Conservation (phyloP, 176 grass and related monocot species). For the Carex littledalei region DNA sequence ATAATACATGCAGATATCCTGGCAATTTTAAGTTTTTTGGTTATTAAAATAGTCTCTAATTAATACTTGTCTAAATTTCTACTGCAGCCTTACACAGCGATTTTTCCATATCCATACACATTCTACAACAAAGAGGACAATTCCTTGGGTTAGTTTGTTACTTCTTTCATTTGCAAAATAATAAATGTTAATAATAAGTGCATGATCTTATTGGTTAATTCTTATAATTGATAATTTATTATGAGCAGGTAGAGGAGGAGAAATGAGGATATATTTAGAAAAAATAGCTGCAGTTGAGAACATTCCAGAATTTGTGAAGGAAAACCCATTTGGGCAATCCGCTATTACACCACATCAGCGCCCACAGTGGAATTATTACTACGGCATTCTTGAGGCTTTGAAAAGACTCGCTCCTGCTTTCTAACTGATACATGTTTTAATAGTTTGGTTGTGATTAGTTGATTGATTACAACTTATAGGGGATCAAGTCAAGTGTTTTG, state of each 20-base stretch:
- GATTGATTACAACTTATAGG: too few relatives aligned
- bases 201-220: background rate
- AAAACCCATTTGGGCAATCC: slow-evolving; percentile 76
- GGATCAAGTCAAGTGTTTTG: too few relatives aligned
- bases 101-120: slow-evolving; percentile 57
- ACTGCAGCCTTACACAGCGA: slow-evolving; percentile 64
- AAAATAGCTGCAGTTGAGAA: slow-evolving; percentile 46
- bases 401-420: background rate
- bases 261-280: slow-evolving; percentile 70
- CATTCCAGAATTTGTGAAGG: slow-evolving; percentile 45
- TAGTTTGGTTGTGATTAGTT: too few relatives aligned
- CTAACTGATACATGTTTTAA: too few relatives aligned
- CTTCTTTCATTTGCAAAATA: background rate
- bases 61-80: background rate
- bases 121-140: slow-evolving; percentile 41
- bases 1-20: background rate
- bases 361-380: slow-evolving; percentile 70
- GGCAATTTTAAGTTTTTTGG: background rate
- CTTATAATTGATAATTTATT: background rate
- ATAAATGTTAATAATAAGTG: background rate
- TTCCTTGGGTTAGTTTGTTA: slow-evolving; percentile 55
- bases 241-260: slow-evolving; percentile 60
- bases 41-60: background rate
- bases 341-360: slow-evolving; percentile 36
- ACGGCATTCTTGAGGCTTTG: background rate